These are phyloP conservation scores for Xylaria sp. DNA, from an alignment of 2,329 filamentous ascomycete species.

Conservation along the genomic window DNA sequence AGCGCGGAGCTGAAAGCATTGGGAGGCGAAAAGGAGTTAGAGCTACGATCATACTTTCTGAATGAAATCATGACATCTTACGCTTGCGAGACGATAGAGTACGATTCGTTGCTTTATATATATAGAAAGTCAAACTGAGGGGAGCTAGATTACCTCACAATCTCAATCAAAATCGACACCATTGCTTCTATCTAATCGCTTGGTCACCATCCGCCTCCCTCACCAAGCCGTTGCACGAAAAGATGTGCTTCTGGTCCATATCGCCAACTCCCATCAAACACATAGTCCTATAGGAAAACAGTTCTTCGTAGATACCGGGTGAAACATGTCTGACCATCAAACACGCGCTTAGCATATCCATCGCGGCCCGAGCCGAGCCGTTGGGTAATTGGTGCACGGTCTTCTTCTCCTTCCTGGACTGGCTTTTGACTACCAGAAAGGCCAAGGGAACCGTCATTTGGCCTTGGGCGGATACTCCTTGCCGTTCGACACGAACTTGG, in stretches of 20 bases:
- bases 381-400: neutral
- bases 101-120: neutral
- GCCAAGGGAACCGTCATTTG: conserved; percentile 34
- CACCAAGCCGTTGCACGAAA: neutral
- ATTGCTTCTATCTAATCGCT: neutral
- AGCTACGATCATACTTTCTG: neutral
- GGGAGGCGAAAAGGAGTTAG: neutral
- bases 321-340: neutral
- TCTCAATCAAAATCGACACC: neutral
- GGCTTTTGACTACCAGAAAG: conserved; percentile 18
- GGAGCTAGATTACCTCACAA: neutral
- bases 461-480: conserved; percentile 73
- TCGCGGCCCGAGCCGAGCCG: too few species aligned
- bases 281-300: neutral
- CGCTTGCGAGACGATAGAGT: conserved; percentile 6
- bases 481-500: conserved; percentile 69
- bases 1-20: neutral
- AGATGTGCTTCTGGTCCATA: neutral
- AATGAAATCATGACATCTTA: neutral
- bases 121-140: neutral
- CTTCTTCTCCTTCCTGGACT: neutral
- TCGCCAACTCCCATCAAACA: neutral
- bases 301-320: neutral
- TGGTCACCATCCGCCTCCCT: neutral
- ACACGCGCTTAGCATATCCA: neutral